These are phyloP conservation scores for Cordyceps pruinosa DNA, from an alignment of 2,329 filamentous ascomycete genomes.

Conservation along the genomic window DNA sequence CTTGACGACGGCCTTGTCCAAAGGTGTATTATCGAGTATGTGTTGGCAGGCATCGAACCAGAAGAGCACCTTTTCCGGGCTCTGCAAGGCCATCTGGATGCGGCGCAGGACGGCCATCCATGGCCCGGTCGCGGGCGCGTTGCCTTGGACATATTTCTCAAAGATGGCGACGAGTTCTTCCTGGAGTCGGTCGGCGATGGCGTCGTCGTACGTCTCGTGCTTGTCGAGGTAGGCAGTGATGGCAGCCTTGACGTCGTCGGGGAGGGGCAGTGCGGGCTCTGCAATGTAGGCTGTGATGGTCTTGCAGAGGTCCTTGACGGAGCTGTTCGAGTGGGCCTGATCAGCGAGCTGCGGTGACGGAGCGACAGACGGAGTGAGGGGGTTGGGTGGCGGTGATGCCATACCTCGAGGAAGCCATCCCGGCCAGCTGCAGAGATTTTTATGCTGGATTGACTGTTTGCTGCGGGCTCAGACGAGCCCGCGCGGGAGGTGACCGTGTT, in stretches of 20 bases:
- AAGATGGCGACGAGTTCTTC: conserved; percentile 65
- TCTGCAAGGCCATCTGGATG: conserved; percentile 57
- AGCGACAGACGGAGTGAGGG: background rate
- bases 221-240: conserved; percentile 63
- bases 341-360: conserved; percentile 15
- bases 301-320: conserved; percentile 55
- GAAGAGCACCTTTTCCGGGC: conserved; percentile 54
- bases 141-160: conserved; percentile 53
- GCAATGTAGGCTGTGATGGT: conserved; percentile 44
- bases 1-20: conserved; percentile 56
- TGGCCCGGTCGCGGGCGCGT: conserved; percentile 50
- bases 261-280: conserved; percentile 53
- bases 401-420: conserved; percentile 13
- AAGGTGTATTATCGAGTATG: conserved; percentile 42
- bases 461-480: conserved; percentile 14
- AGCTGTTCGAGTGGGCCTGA: conserved; percentile 21
- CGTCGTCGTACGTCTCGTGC: conserved; percentile 60
- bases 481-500: background rate
- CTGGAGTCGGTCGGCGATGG: conserved; percentile 62
- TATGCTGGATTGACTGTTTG: background rate
- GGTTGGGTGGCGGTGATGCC: background rate
- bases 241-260: conserved; percentile 54
- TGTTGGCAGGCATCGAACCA: conserved; percentile 59
- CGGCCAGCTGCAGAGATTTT: conserved; percentile 6
- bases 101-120: conserved; percentile 63